phyloP scores from a whole-genome alignment of 148 eudicot genomes.

The Cornus kousa region DNA sequence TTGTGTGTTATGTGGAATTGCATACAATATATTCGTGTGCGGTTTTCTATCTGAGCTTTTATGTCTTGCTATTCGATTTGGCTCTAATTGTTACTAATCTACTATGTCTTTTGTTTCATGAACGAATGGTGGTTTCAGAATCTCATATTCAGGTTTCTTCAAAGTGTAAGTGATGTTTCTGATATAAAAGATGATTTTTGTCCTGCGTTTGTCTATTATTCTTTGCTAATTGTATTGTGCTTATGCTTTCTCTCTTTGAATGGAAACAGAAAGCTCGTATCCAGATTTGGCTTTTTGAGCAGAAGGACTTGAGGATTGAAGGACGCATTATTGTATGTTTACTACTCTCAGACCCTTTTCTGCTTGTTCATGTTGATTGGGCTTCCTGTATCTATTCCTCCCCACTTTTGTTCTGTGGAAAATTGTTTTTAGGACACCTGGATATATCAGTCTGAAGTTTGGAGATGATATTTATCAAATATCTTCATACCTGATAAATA shows the following conservation, averaged over 20 bases:
- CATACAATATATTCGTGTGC: too few relatives aligned
- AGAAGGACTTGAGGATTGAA: conserved; percentile 77
- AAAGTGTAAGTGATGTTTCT: conserved; percentile 36
- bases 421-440: too few relatives aligned
- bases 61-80: background rate
- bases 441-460: background rate
- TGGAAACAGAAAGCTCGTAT: conserved; percentile 66
- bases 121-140: conserved; percentile 29
- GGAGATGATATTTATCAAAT: background rate
- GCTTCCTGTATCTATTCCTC: background rate
- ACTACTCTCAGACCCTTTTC: background rate
- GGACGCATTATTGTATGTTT: conserved; percentile 70
- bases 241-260: background rate
- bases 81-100: background rate
- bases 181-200: background rate
- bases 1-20: too few relatives aligned
- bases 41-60: background rate
- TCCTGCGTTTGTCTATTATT: too few relatives aligned
- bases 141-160: conserved; percentile 58
- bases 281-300: conserved; percentile 87
- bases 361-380: background rate
- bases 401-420: background rate
- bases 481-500: too few relatives aligned
- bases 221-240: background rate
- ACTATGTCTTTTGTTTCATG: background rate